Base-by-base conservation (phyloP, 2,329 filamentous ascomycete species). In the Apiospora malaysiana region DNA sequence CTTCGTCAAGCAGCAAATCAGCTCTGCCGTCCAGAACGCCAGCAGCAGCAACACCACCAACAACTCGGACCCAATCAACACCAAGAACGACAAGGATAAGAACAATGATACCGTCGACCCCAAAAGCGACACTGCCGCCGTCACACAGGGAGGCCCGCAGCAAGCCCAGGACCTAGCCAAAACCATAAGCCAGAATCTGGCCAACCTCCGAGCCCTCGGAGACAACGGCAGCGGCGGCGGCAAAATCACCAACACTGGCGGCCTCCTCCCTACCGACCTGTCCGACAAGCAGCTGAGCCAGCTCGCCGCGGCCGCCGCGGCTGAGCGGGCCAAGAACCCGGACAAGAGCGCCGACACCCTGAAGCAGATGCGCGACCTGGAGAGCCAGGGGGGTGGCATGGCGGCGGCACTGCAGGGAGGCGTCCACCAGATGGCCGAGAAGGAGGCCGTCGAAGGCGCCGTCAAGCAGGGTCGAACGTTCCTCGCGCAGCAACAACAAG, bases 261-360 rank as follows among this genome's bases (percentile, higher is more conserved):
- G 27, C 21, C 27, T 37, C 14, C 18, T 59, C 27, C 51, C 27
- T 7, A 16, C 27, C 7, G 27, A 37, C 8, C 51, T 59, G 18
- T 37, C 51, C 27, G 32, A 32, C 8, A 16, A 59, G 18, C 51
- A 59, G 51, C 51, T 59, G 27, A 21, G 51, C 51, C 27, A 37
- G 27, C 27, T 59, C 25, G 51, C 27, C 51, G 51, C 51, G 27
- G 51, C 16, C 27, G 51, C 21, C 51, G 27, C 8, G n/a, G 63
- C 63, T n/a, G 63, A 66, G 40, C 12, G 25, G 63, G 63, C 40
- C 40, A 25, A 66, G 63, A 43, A 45, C 40, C 63, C 37, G 37
- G 37, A 23, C 63, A 66, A 45, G 40, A 37, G 27, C 51, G 27
- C 27, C 51, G 51, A 59, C 51, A 59, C 51, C 51, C 51, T 59